phyloP scores from a whole-genome alignment of 108 stramenopile species.

The Skeletonema marinoi region DNA sequence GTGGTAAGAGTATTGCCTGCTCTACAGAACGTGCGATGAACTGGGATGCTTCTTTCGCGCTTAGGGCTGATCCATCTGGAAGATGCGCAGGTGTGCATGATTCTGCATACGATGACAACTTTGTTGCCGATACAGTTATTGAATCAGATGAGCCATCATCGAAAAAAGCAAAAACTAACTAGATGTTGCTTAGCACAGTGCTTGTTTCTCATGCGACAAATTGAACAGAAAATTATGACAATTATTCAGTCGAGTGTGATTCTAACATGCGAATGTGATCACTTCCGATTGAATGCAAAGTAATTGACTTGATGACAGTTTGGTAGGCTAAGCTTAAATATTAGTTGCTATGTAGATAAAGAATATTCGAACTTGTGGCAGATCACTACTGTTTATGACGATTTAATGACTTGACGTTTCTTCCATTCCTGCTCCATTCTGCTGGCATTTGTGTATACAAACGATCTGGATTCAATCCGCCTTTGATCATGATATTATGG shows the following conservation, averaged over 20 bases:
- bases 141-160: slow-evolving; percentile 52
- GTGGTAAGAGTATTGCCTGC: slow-evolving; percentile 98
- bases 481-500: slow-evolving; percentile 10
- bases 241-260: not conserved
- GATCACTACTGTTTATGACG: slow-evolving; percentile 13
- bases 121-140: slow-evolving; percentile 73
- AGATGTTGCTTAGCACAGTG: no score
- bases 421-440: slow-evolving; percentile 40
- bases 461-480: slow-evolving; percentile 16
- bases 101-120: slow-evolving; percentile 84
- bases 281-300: not conserved
- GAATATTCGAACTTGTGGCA: not conserved
- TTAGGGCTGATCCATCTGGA: slow-evolving; percentile 95
- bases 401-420: slow-evolving; percentile 27
- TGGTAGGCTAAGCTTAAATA: not conserved
- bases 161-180: slow-evolving; percentile 65
- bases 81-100: slow-evolving; percentile 96
- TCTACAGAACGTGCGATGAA: slow-evolving; percentile 96
- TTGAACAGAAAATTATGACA: not conserved
- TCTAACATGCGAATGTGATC: not conserved
- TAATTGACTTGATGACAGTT: not conserved
- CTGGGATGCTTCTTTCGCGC: slow-evolving; percentile 90
- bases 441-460: slow-evolving; percentile 21
- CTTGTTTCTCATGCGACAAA: not conserved
- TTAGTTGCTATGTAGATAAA: not conserved